Evolutionary conservation across 306 rosid species (phyloP).

Genomic region (Gastrolobium villosum): DNA sequence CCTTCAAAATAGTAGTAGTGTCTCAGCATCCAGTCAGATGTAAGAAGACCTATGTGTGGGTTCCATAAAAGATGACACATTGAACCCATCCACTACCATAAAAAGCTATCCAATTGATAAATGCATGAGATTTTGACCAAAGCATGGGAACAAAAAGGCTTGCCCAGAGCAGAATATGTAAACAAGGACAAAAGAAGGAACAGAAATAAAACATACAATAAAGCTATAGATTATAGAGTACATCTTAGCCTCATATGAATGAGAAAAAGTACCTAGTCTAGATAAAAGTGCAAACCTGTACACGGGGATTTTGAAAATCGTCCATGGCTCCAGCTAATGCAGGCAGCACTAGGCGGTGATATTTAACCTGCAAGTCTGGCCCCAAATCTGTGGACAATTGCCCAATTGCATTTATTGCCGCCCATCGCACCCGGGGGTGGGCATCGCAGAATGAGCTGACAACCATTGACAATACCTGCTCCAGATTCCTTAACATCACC

Average conservation of each 20-base stretch:
- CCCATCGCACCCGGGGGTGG: slow-evolving; percentile 83
- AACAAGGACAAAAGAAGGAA: slow-evolving; percentile 26
- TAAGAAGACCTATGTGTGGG: too few species aligned
- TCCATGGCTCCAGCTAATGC: slow-evolving; percentile 81
- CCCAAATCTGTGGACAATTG: slow-evolving; percentile 85
- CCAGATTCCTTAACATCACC: slow-evolving; percentile 77
- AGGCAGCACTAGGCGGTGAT: slow-evolving; percentile 68
- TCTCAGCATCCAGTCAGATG: too few species aligned
- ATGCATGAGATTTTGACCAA: slow-evolving; percentile 25
- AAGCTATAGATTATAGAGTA: background rate
- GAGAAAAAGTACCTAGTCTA: background rate
- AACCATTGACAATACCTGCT: slow-evolving; percentile 73
- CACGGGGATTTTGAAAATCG: slow-evolving; percentile 80
- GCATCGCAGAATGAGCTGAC: slow-evolving; percentile 65
- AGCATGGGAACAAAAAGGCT: slow-evolving; percentile 14
- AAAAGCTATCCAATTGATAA: background rate
- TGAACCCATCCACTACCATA: too few species aligned
- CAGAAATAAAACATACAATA: background rate
- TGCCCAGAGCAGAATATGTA: background rate
- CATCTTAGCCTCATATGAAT: slow-evolving; percentile 19
- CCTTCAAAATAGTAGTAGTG: too few species aligned
- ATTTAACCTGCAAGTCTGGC: slow-evolving; percentile 71
- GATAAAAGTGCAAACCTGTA: slow-evolving; percentile 66
- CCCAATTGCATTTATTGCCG: slow-evolving; percentile 84
- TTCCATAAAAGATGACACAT: too few species aligned